Evolutionary conservation across 495 filamentous ascomycete genomes (phyloP), one percentile per base, ranked within the genome.

Genomic region (Baudoinia panamericana): DNA sequence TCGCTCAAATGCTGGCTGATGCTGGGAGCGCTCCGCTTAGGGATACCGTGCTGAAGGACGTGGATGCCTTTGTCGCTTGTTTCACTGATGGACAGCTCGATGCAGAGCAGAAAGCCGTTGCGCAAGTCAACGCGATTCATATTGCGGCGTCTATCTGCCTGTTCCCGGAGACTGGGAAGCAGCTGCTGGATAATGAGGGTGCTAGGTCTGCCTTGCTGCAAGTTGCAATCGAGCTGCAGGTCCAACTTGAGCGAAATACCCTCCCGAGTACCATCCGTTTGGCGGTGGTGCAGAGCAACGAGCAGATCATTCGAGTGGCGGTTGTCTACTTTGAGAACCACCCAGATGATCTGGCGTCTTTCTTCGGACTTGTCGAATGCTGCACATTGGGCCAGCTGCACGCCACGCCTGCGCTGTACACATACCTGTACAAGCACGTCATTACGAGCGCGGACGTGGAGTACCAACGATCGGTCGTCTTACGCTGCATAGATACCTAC

Each of bases 401-500:
- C 50, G 65, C 73, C 2, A 79, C 77, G 1, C 76, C 87, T 33
- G 68, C 71, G 0, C 67, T 97, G 34, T 80, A 83, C 19, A 64
- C 71, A 12, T 88, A 86, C 57, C 83, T 99, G 46, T 96, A 93
- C 60, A 64, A 66, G 5, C 65, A 84, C 45, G 80, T 99, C 52
- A 83, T 96, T 28, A 78, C 69, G 43, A 86, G 71, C 50, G 76
- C 84, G 28, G 88, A 84, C 3, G 76, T 90, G 34, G 86, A 95
- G 27, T 93, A 85, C 56, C 85, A 87, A 68, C 80, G 82, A 41
- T 76, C 75, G 4, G 71, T 92, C 9, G 74, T 96, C 15, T 75
- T 85, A 56, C 75, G 83, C 28, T 93, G 84, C 51, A 73, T 96
- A 23, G 86, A 95, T 30, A 67, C 92, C 2, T 97, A 94, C 55